Base-by-base conservation (phyloP, 805 yeast genomes). In the Clavispora vitiphila region DNA sequence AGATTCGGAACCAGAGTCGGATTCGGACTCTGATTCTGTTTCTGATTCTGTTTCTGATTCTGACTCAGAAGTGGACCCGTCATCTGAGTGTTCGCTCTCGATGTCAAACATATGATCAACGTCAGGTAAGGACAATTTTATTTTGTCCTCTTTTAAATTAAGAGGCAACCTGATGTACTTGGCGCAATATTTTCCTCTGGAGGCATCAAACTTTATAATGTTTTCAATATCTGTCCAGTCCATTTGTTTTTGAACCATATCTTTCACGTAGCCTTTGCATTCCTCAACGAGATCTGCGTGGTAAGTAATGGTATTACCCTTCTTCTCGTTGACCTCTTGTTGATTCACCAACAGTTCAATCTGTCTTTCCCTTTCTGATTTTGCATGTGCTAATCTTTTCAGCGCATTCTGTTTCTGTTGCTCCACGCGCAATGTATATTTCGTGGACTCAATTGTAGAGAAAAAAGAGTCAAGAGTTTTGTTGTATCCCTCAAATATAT, bases 211-310 rank as follows among this genome's bases (percentile, higher is more conserved):
- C 37, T 74, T 65, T 39, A 91, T 81, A 43, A 84, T 63, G 47
- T 81, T 79, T 57, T 85, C 96, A 47, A 90, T 90, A 46, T 87
- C 83, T 34, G 77, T 76, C 99, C 99, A 91, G 58, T 91, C 97
- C 87, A 88, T 86, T 48, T 86, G 90, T 56, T 86, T 93, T 42
- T 83, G 81, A 4, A 89, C 47, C 41, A 88, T 64, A 1, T 69
- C 65, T 44, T 81, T 83, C 4, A 91, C 85, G 2, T 85, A 81
- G 7, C 57, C 61, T 44, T 77, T 82, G 37, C 93, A 88, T 14
- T 77, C 77, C 38, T 84, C 93, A 5, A 90, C 88, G 20, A 77
- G 51, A 21, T 79, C 80, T 4, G 91, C 83, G 57, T 84, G 72
- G 27, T 73, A 65, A 46, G 86, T 83, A 22, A 91, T 80, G 4